A percentile compares a stretch with the other conserved stretches of the same genome.
Evolutionary conservation across 495 filamentous ascomycete species (phyloP).

Genomic region (Penicillium pancosmium): DNA sequence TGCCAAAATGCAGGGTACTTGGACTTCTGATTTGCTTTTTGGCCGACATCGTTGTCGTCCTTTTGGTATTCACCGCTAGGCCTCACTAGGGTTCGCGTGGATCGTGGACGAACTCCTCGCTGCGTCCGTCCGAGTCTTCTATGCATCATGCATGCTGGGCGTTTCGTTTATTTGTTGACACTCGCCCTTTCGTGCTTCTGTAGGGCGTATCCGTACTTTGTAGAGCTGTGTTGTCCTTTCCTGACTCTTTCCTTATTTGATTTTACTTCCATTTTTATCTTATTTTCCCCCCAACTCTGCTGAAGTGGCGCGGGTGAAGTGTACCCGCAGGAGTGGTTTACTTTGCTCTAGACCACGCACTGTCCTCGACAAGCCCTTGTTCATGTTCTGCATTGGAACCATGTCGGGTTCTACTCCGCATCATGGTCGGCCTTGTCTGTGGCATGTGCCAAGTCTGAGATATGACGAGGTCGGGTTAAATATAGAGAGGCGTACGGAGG

Average conservation of each 20-base stretch:
- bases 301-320: background rate
- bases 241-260: background rate
- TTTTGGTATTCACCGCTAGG: background rate
- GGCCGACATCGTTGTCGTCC: background rate
- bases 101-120: slow-evolving; percentile 4
- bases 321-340: background rate
- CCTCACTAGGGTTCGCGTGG: background rate
- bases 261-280: background rate
- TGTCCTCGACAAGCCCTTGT: background rate
- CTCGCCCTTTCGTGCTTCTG: background rate
- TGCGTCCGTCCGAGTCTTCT: background rate
- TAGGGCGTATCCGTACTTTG: background rate
- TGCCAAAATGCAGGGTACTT: slow-evolving; percentile 1
- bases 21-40: background rate
- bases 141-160: slow-evolving; percentile 3
- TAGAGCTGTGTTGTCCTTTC: background rate
- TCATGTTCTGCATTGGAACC: background rate
- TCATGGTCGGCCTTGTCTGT: background rate
- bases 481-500: background rate
- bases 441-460: background rate
- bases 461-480: background rate
- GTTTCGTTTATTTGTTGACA: slow-evolving; percentile 1
- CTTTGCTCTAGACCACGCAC: background rate
- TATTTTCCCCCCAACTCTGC: background rate
- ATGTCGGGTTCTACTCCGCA: background rate